Base-by-base conservation (phyloP, 1,284 basidiomycete genomes). In the Apiotrichum gracile region DNA sequence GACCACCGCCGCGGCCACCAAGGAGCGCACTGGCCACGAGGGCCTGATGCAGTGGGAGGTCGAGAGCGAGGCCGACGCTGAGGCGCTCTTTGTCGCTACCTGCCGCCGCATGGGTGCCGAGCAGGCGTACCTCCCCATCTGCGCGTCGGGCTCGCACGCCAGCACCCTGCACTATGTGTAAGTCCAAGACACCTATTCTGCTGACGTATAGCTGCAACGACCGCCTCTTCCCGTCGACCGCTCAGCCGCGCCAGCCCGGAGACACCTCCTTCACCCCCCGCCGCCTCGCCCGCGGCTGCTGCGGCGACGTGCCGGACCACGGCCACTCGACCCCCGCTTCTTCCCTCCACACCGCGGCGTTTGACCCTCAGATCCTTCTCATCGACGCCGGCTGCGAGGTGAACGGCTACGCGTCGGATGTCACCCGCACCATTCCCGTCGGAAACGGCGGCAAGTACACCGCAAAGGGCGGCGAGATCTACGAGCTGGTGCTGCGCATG, bases 361-460 rank as follows among this genome's bases (percentile, higher is more conserved):
- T 75, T 50, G 68, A 77, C 12, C 86, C 89, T 0, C 88, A 91
- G 69, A 85, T 92, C 4, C 78, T 96, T 5, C 81, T 94, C 37
- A 91, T 94, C 57, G 91, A 96, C 66, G 91, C 91, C 2, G 90
- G 91, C 0, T 91, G 89, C 65, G 91, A 96, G 74, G 91, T 84
- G 84, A 79, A 83, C 41, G 86, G 70, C 12, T 73, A 73, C 55
- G 72, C 72, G 0, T 68, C 70, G 4, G 74, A 75, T 55, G 68
- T 77, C 29, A 75, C 72, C 17, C 61, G 74, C 47, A 74, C 72
- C 7, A 72, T 76, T 17, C 75, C 75, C 4, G 69, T 93, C 22
- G 91, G 91, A 0, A 94, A 94, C 64, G 85, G 85, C 2, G 91
- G 91, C 1, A 87, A 82, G 68, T 94, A 91, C 69, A 87, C 87